Evolutionary conservation across 257 asterid species (phyloP).

Genomic region (Penstemon eatonii): DNA sequence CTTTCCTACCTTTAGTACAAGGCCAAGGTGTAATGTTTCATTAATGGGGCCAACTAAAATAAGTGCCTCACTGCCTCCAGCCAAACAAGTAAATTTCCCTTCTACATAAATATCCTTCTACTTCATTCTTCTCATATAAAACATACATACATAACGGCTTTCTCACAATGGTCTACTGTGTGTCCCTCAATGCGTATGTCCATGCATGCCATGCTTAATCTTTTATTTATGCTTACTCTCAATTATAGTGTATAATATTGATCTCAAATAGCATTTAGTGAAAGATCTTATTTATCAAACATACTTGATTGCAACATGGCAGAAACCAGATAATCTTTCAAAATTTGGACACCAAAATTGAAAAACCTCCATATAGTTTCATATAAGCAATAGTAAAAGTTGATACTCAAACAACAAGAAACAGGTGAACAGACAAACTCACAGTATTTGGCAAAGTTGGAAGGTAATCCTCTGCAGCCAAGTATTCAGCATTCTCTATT

Average conservation of each 20-base stretch:
- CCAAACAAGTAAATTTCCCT: too few relatives aligned
- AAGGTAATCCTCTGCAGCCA: conserved; percentile 77
- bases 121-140: too few relatives aligned
- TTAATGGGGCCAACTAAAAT: too few relatives aligned
- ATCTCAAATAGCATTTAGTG: neutral
- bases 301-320: neutral
- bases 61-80: too few relatives aligned
- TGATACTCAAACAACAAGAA: neutral
- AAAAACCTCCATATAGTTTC: conserved; percentile 10
- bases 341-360: neutral
- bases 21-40: too few relatives aligned
- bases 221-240: neutral
- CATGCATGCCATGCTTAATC: neutral
- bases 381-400: neutral
- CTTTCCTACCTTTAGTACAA: too few relatives aligned
- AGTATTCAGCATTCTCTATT: conserved; percentile 63
- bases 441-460: conserved; percentile 92
- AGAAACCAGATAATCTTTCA: conserved; percentile 9
- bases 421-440: conserved; percentile 33
- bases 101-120: too few relatives aligned
- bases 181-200: too few relatives aligned
- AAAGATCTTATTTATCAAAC: neutral
- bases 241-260: neutral
- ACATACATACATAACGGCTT: too few relatives aligned
- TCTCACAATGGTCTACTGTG: too few relatives aligned